phyloP scores from a whole-genome alignment of 2,329 filamentous ascomycete genomes.

The Colletotrichum somersetense region DNA sequence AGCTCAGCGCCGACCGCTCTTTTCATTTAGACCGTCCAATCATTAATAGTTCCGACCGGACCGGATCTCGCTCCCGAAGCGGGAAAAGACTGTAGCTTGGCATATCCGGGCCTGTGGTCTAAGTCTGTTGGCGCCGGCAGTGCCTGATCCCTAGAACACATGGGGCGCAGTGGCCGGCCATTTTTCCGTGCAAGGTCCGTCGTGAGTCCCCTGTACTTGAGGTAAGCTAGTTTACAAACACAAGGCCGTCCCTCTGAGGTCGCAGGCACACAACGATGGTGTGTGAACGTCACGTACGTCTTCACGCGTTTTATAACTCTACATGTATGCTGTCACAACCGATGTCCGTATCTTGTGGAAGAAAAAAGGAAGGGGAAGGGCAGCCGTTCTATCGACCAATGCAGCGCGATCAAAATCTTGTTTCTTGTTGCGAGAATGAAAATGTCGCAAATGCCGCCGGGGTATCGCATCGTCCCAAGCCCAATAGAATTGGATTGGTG shows the following conservation, averaged over 20 bases:
- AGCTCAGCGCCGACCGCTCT: constrained; percentile 19
- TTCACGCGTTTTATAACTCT: background rate
- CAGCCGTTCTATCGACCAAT: background rate
- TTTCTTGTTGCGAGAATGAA: constrained; percentile 1
- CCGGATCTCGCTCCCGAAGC: constrained; percentile 25
- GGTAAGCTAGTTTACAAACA: too few species aligned
- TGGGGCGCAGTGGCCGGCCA: constrained; percentile 9
- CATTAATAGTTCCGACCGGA: background rate
- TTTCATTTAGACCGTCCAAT: constrained; percentile 14
- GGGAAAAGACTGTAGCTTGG: constrained; percentile 20
- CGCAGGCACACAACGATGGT: too few species aligned
- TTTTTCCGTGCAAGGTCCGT: constrained; percentile 10
- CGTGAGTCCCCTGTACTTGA: background rate
- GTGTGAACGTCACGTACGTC: background rate
- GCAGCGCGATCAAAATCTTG: background rate
- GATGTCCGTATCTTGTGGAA: background rate
- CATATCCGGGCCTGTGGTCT: constrained; percentile 34
- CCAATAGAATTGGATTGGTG: constrained; percentile 17
- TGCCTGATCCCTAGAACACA: constrained; percentile 8
- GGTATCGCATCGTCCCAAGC: constrained; percentile 31
- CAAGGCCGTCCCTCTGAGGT: too few species aligned
- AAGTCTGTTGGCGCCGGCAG: constrained; percentile 20
- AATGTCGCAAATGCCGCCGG: constrained; percentile 19
- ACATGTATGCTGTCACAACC: background rate
- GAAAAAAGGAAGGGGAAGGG: too few species aligned